Evolutionary conservation across 495 filamentous ascomycete genomes (phyloP).

Genomic region (Astrothelium subdiscretum): DNA sequence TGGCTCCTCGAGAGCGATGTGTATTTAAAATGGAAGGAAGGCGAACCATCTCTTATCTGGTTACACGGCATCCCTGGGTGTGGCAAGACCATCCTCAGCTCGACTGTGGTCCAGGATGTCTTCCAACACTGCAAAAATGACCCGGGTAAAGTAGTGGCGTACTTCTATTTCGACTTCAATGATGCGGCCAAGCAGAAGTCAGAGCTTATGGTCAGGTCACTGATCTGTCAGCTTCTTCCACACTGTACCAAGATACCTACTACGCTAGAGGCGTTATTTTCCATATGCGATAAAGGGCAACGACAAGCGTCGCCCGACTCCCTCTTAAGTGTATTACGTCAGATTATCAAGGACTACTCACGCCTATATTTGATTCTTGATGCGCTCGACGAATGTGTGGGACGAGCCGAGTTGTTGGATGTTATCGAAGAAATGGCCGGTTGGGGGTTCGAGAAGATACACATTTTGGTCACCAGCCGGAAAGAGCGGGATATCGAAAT

Average conservation of each 20-base stretch:
- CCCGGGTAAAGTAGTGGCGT: background rate
- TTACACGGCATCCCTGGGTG: slow-evolving; percentile 10
- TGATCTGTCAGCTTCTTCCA: background rate
- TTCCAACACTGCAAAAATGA: background rate
- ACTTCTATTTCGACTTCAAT: background rate
- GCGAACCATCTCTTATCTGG: slow-evolving; percentile 1
- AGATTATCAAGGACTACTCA: slow-evolving; percentile 1
- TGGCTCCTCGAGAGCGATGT: background rate
- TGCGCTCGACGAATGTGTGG: slow-evolving; percentile 15
- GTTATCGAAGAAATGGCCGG: slow-evolving; percentile 1
- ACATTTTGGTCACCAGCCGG: slow-evolving; percentile 15
- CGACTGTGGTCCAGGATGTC: background rate
- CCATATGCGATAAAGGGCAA: slow-evolving; percentile 4
- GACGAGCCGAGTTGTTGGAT: slow-evolving; percentile 8
- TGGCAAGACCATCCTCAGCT: slow-evolving; percentile 7
- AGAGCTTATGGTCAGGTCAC: background rate
- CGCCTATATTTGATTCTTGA: slow-evolving; percentile 16
- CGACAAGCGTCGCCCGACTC: slow-evolving; percentile 9
- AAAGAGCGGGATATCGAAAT: slow-evolving; percentile 15
- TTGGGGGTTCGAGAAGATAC: slow-evolving; percentile 10
- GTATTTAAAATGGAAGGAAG: background rate
- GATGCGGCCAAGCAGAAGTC: background rate
- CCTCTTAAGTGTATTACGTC: slow-evolving; percentile 3
- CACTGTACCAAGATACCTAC: background rate
- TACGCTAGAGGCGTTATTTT: slow-evolving; percentile 3